phyloP scores from a whole-genome alignment of 768 basidiomycete genomes.

The Infundibulicybe gibba region DNA sequence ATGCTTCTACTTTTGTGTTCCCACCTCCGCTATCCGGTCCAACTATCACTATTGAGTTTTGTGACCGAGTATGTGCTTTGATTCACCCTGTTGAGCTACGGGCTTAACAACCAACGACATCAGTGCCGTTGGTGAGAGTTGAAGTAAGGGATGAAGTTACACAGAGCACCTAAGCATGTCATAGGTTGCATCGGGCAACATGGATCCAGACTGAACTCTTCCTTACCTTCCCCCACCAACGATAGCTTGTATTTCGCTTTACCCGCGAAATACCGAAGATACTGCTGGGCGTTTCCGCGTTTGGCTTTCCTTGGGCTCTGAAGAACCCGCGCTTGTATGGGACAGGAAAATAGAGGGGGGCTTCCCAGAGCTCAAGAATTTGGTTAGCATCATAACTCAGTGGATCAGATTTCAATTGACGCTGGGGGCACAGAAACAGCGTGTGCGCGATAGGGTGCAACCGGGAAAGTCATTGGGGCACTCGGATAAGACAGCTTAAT shows the following conservation, averaged over 20 bases:
- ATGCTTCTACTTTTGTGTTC: constrained; percentile 53
- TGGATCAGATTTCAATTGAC: background rate
- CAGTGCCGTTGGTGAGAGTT: constrained; percentile 76
- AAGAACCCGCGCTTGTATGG: constrained; percentile 61
- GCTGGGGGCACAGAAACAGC: constrained; percentile 65
- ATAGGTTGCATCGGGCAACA: constrained; percentile 86
- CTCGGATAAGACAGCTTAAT: constrained; percentile 59
- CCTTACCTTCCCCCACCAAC: constrained; percentile 80
- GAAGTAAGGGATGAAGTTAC: background rate
- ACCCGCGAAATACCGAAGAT: constrained; percentile 76
- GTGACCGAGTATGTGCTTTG: constrained; percentile 68
- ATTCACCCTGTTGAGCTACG: background rate
- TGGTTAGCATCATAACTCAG: constrained; percentile 45
- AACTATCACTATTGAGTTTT: constrained; percentile 85
- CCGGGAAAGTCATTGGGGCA: constrained; percentile 85
- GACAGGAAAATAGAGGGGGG: constrained; percentile 89
- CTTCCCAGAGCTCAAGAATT: constrained; percentile 85
- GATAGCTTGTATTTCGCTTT: constrained; percentile 61
- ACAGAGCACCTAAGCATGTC: constrained; percentile 3
- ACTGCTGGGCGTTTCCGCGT: constrained; percentile 89
- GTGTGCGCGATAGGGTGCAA: constrained; percentile 78
- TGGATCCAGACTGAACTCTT: constrained; percentile 95
- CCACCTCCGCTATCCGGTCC: constrained; percentile 42
- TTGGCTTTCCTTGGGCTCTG: constrained; percentile 57
- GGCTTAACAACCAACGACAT: background rate